Evolutionary conservation across 495 filamentous ascomycete genomes (phyloP), one percentile per base, ranked within the genome.

Genomic region (Penicillium lagena): DNA sequence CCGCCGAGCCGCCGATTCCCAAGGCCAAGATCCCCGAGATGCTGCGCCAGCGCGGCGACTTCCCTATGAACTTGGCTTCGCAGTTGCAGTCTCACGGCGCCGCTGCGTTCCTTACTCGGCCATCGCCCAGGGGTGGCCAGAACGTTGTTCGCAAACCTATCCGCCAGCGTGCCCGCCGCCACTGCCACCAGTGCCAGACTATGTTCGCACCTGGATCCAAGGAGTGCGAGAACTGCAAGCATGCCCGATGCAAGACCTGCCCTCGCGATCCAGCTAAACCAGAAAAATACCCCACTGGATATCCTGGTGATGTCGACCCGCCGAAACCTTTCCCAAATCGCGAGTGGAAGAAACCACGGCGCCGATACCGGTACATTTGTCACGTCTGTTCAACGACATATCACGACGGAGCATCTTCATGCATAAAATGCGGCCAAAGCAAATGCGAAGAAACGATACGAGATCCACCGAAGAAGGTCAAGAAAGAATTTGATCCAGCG

Each of bases 181-280:
- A 70, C 44, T 96, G 91, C 59, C 89, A 95, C 57, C 64, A 77
- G 40, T 96, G 90, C 58, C 55, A 77, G 36, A 79, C 72, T 10
- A 54, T 78, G 10, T 95, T 93, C 60, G 64, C 52, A 10, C 58
- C 66, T 8, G 62, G 72, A 30, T 64, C 70, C 29, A 85, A 80
- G 55, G 72, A 82, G 40, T 95, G 90, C 59, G 63, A 66, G 11
- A 77, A 72, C 45, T 95, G 89, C 60, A 71, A 71, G 35, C 90
- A 96, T 66, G 55, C 74, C 22, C 83, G 87, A 32, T 95, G 90
- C 77, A 85, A 79, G 51, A 78, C 76, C 44, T 95, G 89, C 64
- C 89, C 87, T 10, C 70, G 89, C 34, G 82, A 88, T 46, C 87
- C 89, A 37, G 62, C 81, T 28, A 88, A 87, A 60, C 76, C 78